These are phyloP conservation scores for Dalbergia cultrata DNA, from an alignment of 306 rosid genomes.

Conservation along the genomic window DNA sequence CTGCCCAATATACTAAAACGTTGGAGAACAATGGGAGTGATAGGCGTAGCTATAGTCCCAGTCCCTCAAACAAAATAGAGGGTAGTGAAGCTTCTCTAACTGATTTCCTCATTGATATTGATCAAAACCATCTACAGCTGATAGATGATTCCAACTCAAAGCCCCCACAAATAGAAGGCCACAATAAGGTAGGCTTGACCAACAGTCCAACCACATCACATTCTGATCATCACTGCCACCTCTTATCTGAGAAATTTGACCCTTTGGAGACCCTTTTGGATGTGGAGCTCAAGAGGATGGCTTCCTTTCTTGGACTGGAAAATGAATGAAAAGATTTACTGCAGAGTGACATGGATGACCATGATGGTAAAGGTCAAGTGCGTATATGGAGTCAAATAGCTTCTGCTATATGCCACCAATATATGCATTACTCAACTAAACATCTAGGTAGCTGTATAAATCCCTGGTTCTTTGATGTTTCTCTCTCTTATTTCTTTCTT, in stretches of 20 bases:
- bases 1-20: constrained; percentile 3
- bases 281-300: constrained; percentile 53
- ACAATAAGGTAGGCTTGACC: constrained; percentile 30
- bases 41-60: background rate
- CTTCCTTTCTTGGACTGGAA: constrained; percentile 56
- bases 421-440: constrained; percentile 10
- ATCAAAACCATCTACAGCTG: constrained; percentile 32
- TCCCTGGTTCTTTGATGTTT: constrained; percentile 9
- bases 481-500: background rate
- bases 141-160: constrained; percentile 34
- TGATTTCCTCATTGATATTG: constrained; percentile 51
- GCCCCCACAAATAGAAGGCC: constrained; percentile 34
- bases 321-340: constrained; percentile 37
- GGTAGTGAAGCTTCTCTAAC: constrained; percentile 38
- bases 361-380: constrained; percentile 7
- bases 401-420: background rate
- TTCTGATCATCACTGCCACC: constrained; percentile 38
- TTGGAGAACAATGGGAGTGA: constrained; percentile 13
- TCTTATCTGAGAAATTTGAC: constrained; percentile 40
- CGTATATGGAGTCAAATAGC: background rate
- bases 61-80: constrained; percentile 32
- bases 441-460: constrained; percentile 7
- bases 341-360: constrained; percentile 7
- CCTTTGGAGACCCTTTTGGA: constrained; percentile 48
- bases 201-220: constrained; percentile 44